Evolutionary conservation across 257 asterid species (phyloP).

Genomic region (Ajuga chamaepitys): DNA sequence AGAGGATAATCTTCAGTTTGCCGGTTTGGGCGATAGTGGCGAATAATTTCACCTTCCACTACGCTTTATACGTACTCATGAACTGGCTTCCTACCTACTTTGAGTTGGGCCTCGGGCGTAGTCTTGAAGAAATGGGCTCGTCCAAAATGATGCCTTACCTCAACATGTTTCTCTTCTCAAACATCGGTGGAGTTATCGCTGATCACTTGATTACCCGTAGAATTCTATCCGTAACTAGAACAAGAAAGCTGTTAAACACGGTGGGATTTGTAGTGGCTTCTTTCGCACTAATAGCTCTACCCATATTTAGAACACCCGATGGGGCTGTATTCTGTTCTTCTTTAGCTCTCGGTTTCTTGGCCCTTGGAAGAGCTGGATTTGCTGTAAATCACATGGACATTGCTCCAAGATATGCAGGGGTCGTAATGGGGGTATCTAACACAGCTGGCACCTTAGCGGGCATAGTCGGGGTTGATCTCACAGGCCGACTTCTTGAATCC

Average conservation of each 20-base stretch:
- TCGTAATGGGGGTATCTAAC: conserved; percentile 94
- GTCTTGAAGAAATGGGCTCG: conserved; percentile 95
- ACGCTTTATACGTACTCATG: conserved; percentile 88
- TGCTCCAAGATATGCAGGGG: conserved; percentile 93
- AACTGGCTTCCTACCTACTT: conserved; percentile 98
- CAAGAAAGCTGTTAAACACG: conserved; percentile 73
- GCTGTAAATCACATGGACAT: conserved; percentile 95
- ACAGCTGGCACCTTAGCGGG: conserved; percentile 96
- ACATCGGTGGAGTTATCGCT: conserved; percentile 81
- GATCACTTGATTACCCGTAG: conserved; percentile 61
- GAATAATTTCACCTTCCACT: conserved; percentile 86
- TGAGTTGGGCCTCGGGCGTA: conserved; percentile 66
- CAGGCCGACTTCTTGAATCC: conserved; percentile 87
- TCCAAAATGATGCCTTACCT: conserved; percentile 90
- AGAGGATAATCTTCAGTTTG: conserved; percentile 49
- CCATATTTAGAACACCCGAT: conserved; percentile 59
- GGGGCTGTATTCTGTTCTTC: conserved; percentile 81
- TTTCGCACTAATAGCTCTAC: conserved; percentile 62
- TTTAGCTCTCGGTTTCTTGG: conserved; percentile 82
- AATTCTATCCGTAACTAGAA: conserved; percentile 56
- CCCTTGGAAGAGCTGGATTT: conserved; percentile 94
- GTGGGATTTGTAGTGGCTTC: conserved; percentile 75
- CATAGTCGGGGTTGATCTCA: conserved; percentile 78
- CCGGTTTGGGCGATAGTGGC: conserved; percentile 94
- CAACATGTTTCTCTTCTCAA: conserved; percentile 85